Base-by-base conservation (phyloP, 805 yeast genomes). In the Teunomyces stri region DNA sequence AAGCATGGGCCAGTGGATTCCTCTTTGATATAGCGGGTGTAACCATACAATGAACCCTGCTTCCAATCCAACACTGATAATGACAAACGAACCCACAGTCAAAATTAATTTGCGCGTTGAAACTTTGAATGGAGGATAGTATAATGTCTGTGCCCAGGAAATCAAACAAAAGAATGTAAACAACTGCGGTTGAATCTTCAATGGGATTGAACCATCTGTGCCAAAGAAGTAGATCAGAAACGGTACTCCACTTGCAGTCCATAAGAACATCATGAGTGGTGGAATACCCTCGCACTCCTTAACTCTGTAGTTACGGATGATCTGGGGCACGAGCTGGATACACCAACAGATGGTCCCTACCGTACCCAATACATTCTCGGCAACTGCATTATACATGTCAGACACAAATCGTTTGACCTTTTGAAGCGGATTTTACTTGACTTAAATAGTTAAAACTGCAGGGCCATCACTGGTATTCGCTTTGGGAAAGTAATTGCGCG, bases 281-380 rank as follows among this genome's bases (percentile, higher is more conserved):
- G 96, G 96, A 7, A 91, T 68, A 0, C 98, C 97, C 22, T 83
- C 86, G 49, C 96, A 87, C 60, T 89, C 82, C 58, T 92, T 89
- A 6, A 78, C 77, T 48, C 75, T 74, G 69, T 79, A 90, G 61
- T 92, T 91, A 61, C 82, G 74, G 48, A 81, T 72, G 40, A 91
- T 84, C 53, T 88, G 98, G 1, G 97, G 97, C 1, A 90, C 74
- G 53, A 92, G 70, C 67, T 92, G 97, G 53, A 91, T 70, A 64
- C 97, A 91, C 97, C 97, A 92, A 48, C 87, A 76, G 1, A 91
- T 82, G 0, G 98, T 92, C 5, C 96, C 97, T 1, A 88, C 74
- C 10, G 96, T 90, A 1, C 89, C 97, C 46, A 89, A 73, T 5
- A 85, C 89, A 43, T 86, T 87, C 13, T 87, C 78, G 0, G 88